Evolutionary conservation across 75 land plant genomes (phyloP).

Genomic region (Cryptomeria japonica): DNA sequence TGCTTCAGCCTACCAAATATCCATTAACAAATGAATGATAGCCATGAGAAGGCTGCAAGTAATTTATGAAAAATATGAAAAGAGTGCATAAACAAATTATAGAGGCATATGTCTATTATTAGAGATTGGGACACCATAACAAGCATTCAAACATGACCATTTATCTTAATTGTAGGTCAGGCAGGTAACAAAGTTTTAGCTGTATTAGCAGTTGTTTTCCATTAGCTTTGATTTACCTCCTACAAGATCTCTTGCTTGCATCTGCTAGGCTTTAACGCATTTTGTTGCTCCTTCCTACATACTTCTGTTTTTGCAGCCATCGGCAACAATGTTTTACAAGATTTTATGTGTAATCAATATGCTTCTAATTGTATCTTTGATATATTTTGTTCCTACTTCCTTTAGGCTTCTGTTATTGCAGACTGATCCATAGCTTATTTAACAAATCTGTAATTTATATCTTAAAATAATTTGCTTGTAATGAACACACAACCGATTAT

Average conservation of each 20-base stretch:
- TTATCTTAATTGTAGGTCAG: background rate
- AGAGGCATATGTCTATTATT: background rate
- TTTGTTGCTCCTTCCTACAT: background rate
- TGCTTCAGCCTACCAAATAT: conserved; percentile 79
- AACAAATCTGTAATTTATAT: background rate
- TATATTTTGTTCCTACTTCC: background rate
- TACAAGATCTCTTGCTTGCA: background rate
- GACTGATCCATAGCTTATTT: background rate
- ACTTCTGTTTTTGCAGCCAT: background rate
- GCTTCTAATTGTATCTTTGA: background rate
- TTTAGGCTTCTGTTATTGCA: background rate
- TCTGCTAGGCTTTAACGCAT: background rate
- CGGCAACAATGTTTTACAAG: background rate
- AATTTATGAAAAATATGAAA: conserved; percentile 1
- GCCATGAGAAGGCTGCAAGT: background rate
- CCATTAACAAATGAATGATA: background rate
- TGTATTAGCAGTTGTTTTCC: background rate
- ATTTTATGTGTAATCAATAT: background rate
- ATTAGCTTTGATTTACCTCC: background rate
- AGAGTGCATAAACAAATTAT: background rate
- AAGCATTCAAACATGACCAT: background rate
- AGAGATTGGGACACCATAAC: background rate
- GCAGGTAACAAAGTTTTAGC: background rate
- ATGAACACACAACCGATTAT: background rate
- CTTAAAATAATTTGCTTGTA: background rate